Conservation (phyloP, 2,329 filamentous ascomycete genomes). For the Cladosporium cucumerinum region DNA sequence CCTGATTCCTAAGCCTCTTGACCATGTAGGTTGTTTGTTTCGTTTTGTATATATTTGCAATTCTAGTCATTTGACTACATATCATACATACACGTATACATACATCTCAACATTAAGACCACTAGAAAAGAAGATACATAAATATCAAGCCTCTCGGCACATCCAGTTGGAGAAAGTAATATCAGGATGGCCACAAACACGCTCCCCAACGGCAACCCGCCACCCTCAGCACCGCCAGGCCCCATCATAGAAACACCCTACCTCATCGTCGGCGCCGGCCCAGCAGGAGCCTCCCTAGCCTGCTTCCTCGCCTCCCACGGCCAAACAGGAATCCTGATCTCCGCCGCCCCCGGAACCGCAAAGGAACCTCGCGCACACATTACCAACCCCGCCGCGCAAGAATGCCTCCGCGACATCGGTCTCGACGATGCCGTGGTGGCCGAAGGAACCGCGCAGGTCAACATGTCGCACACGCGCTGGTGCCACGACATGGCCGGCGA, state of each 20-base stretch:
- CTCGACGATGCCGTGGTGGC: constrained; percentile 38
- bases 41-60: not conserved
- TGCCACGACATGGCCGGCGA: constrained; percentile 45
- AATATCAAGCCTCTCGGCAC: not conserved
- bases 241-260: constrained; percentile 28
- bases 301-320: constrained; percentile 34
- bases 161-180: not conserved
- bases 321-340: constrained; percentile 54
- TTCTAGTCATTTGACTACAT: not conserved
- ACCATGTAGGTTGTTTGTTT: not conserved
- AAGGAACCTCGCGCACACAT: constrained; percentile 60
- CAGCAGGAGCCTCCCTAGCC: constrained; percentile 34
- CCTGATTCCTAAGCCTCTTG: constrained; percentile 5
- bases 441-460: constrained; percentile 33
- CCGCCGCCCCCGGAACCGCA: constrained; percentile 49
- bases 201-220: constrained; percentile 5
- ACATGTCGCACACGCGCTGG: constrained; percentile 44
- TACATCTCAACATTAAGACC: not conserved
- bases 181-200: not conserved
- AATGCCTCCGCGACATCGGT: constrained; percentile 46
- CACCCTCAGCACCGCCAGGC: not conserved
- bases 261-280: constrained; percentile 35
- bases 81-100: not conserved
- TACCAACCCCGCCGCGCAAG: constrained; percentile 57
- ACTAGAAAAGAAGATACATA: not conserved